Evolutionary conservation across 129 eudicot species (phyloP).

Genomic region (Glebionis coronaria): DNA sequence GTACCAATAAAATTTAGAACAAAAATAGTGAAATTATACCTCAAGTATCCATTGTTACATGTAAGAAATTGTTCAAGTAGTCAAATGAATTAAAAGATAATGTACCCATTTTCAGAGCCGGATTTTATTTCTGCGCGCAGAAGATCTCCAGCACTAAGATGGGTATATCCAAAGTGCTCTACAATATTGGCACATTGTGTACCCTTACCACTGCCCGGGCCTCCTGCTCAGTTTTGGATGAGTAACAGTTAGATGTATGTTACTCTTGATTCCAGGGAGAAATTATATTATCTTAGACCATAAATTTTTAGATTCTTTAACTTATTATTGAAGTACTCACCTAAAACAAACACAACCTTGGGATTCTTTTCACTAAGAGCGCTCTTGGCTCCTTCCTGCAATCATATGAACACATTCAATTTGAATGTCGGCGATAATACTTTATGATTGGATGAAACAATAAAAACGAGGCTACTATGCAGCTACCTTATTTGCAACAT

Average conservation of each 20-base stretch:
- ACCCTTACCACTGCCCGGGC: conserved; percentile 99
- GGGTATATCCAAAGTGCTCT: conserved; percentile 85
- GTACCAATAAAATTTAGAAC: neutral
- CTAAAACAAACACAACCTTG: conserved; percentile 71
- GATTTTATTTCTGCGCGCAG: conserved; percentile 92
- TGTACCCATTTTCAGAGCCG: conserved; percentile 92
- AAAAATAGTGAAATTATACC: too few relatives aligned
- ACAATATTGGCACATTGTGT: conserved; percentile 97
- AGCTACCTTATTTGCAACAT: conserved; percentile 46
- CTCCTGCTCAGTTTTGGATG: conserved; percentile 54
- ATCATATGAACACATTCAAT: conserved; percentile 14
- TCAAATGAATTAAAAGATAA: conserved; percentile 8
- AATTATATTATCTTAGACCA: neutral
- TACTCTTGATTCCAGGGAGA: neutral
- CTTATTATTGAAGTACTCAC: conserved; percentile 18
- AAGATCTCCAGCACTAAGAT: conserved; percentile 99
- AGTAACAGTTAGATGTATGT: conserved; percentile 11
- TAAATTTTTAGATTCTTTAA: neutral
- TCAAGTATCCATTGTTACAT: too few relatives aligned
- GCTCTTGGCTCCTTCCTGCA: conserved; percentile 62
- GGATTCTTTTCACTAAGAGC: conserved; percentile 46
- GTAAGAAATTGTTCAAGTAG: neutral
- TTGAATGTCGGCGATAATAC: neutral
- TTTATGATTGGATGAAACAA: neutral
- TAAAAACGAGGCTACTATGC: neutral